Evolutionary conservation across 2,329 filamentous ascomycete species (phyloP).

Genomic region (Alternaria atra): DNA sequence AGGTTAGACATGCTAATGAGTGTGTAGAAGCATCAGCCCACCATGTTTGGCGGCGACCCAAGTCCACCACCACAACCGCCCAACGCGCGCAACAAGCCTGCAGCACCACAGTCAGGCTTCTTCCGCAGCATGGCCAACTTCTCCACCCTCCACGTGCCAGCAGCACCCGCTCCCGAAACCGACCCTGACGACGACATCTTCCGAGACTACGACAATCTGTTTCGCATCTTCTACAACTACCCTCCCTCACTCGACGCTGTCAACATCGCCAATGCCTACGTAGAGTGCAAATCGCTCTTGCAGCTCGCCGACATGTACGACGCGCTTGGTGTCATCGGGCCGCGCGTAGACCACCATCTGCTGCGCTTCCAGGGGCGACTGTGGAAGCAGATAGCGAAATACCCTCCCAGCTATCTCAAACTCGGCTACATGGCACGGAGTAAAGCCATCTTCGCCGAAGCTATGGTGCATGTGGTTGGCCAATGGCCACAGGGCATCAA

Average conservation of each 20-base stretch:
- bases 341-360: conserved; percentile 90
- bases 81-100: conserved; percentile 69
- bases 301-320: conserved; percentile 94
- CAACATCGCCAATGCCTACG: conserved; percentile 91
- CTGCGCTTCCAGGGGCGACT: conserved; percentile 89
- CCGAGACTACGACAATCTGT: conserved; percentile 93
- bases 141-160: conserved; percentile 60
- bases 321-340: conserved; percentile 84
- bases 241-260: conserved; percentile 80
- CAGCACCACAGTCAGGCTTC: conserved; percentile 73
- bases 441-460: conserved; percentile 78
- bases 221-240: conserved; percentile 96
- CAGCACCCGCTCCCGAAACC: conserved; percentile 56
- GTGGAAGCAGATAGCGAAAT: conserved; percentile 97
- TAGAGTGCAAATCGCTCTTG: conserved; percentile 91
- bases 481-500: conserved; percentile 87
- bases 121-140: conserved; percentile 90
- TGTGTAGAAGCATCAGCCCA: conserved; percentile 48
- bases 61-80: conserved; percentile 55
- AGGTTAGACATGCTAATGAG: conserved; percentile 19
- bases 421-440: conserved; percentile 86
- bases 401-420: conserved; percentile 90
- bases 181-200: conserved; percentile 76
- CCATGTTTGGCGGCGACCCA: conserved; percentile 66
- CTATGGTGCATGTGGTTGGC: conserved; percentile 90